Base-by-base conservation (phyloP, 2,329 filamentous ascomycete genomes). In the Alternaria viburni region DNA sequence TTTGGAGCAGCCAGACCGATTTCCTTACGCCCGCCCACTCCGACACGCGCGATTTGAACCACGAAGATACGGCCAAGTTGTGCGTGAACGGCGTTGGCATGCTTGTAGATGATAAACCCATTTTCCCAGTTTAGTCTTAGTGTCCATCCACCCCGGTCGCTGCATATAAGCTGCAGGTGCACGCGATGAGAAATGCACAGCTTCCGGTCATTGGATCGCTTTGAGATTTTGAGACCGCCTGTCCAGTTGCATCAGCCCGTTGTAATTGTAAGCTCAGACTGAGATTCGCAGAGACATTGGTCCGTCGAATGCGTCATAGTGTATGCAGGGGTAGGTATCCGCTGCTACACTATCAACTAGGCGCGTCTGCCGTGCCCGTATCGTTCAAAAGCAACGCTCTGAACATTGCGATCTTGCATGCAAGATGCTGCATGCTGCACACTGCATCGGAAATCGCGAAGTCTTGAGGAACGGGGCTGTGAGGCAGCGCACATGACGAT, bases 81-180 rank as follows among this genome's bases (percentile, higher is more conserved):
- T 57, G 26, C 17, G 32, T 30, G 43, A 65, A 46, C 57, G 28
- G 54, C 32, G 44, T 51, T 44, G 46, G 47, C 36, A 36, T 64
- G 51, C 47, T 62, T 36, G 52, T 56, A 56, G 57, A 56, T 59
- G 47, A 63, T 58, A 44, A 46, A 57, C 67, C 67, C 67, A 69
- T 68, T 69, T 61, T 36, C 67, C 67, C 44, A 52, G 60, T 60
- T 62, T 52, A 56, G 61, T 61, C 19, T 30, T 68, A 69, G 67
- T 59, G 66, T 52, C 60, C 25, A 46, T 25, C n/a, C 17, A 57
- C 45, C 59, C 57, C 28, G 23, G 54, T 59, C 23, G 47, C 19
- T 66, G 58, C 61, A 62, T 54, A 56, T 69, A 67, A 69, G 67
- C 66, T 54, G 51, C 61, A 67, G 55, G 57, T 59, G 60, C 47